Conservation (phyloP, 768 basidiomycete genomes). For the Pisolithus tinctorius region DNA sequence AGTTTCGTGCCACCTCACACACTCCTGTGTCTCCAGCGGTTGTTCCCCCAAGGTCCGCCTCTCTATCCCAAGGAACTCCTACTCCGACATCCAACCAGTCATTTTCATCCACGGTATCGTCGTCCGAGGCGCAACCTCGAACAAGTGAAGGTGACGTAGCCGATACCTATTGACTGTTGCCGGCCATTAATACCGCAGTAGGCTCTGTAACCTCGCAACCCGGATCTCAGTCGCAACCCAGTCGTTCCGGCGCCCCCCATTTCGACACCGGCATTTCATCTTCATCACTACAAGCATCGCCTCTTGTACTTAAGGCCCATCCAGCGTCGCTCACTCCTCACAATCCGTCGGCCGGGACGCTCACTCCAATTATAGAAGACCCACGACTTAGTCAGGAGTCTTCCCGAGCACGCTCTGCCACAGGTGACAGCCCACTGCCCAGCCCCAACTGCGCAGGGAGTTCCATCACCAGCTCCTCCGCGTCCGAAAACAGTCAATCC, state of each 20-base stretch:
- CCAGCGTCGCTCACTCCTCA: slow-evolving; percentile 12
- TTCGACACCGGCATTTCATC: slow-evolving; percentile 12
- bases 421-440: slow-evolving; percentile 55
- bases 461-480: neutral
- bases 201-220: slow-evolving; percentile 2
- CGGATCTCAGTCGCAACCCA: slow-evolving; percentile 14
- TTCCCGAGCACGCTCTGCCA: slow-evolving; percentile 59
- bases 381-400: slow-evolving; percentile 50
- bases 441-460: slow-evolving; percentile 34
- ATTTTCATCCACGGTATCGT: neutral
- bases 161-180: neutral
- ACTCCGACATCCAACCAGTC: slow-evolving; percentile 4
- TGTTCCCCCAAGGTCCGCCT: slow-evolving; percentile 16
- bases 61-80: slow-evolving; percentile 13
- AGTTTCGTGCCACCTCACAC: neutral
- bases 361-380: slow-evolving; percentile 24
- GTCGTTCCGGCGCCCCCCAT: slow-evolving; percentile 27
- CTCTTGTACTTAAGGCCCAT: slow-evolving; percentile 9
- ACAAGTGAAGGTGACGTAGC: slow-evolving; percentile 8
- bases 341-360: slow-evolving; percentile 16
- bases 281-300: slow-evolving; percentile 10
- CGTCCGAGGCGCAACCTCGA: slow-evolving; percentile 24
- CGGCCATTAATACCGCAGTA: slow-evolving; percentile 3
- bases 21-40: slow-evolving; percentile 6
- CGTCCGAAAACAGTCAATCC: neutral